Conservation (phyloP, 2,329 filamentous ascomycete species). For the Calonectria fujianensis region DNA sequence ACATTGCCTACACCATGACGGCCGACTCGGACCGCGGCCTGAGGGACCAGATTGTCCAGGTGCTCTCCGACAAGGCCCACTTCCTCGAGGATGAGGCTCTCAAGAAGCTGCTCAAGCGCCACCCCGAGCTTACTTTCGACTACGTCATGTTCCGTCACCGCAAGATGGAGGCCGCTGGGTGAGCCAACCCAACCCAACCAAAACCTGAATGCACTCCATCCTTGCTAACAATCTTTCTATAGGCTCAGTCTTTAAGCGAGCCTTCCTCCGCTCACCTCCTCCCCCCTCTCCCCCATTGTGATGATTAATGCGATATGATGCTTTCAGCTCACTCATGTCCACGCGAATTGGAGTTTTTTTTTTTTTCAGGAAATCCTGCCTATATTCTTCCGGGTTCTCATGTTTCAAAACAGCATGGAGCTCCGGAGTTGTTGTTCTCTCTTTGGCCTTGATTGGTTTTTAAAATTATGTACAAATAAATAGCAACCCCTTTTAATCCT, state of each 20-base stretch:
- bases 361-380: slow-evolving; percentile 34
- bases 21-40: slow-evolving; percentile 29
- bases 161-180: slow-evolving; percentile 3
- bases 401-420: slow-evolving; percentile 43
- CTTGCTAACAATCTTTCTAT: background rate
- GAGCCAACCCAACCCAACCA: background rate
- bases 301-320: slow-evolving; percentile 22
- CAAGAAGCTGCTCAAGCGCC: slow-evolving; percentile 36
- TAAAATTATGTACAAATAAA: slow-evolving; percentile 47
- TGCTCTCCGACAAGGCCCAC: slow-evolving; percentile 8
- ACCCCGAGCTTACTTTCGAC: slow-evolving; percentile 31
- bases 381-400: slow-evolving; percentile 34
- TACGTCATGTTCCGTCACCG: slow-evolving; percentile 33
- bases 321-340: slow-evolving; percentile 4
- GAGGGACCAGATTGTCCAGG: slow-evolving; percentile 30
- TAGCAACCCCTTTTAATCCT: slow-evolving; percentile 20
- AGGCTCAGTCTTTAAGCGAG: background rate
- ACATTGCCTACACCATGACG: slow-evolving; percentile 35
- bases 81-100: slow-evolving; percentile 35
- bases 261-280: background rate
- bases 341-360: slow-evolving; percentile 13
- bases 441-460: slow-evolving; percentile 1
- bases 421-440: slow-evolving; percentile 34
- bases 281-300: background rate
- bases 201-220: no score